A percentile compares a stretch with the other conserved stretches of the same genome.
These are phyloP conservation scores for Penicillium coprophilum DNA, from an alignment of 495 filamentous ascomycete genomes.

Conservation along the genomic window DNA sequence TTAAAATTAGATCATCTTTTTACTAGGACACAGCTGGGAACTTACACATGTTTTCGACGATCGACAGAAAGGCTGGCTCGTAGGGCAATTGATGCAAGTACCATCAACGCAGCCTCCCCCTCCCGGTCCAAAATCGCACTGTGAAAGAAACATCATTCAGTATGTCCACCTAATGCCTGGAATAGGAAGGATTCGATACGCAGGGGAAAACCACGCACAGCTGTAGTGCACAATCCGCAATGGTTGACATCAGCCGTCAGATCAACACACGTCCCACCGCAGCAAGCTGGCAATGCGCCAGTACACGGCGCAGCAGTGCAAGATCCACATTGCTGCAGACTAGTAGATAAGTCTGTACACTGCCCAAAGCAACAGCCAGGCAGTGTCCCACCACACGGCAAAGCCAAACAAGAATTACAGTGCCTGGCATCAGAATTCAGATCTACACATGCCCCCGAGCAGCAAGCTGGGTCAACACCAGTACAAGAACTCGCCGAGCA, in stretches of 20 bases:
- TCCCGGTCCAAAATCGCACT: slow-evolving; percentile 20
- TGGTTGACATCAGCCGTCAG: slow-evolving; percentile 9
- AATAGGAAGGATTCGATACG: background rate
- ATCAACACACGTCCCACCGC: slow-evolving; percentile 16
- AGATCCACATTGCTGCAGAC: slow-evolving; percentile 7
- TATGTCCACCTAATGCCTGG: background rate
- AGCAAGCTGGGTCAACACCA: slow-evolving; percentile 12
- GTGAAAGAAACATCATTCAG: background rate
- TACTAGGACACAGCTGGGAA: background rate
- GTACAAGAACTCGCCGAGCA: slow-evolving; percentile 10
- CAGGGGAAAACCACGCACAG: background rate
- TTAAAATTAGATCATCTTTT: background rate
- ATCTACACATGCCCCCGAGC: slow-evolving; percentile 17
- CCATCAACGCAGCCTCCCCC: slow-evolving; percentile 21
- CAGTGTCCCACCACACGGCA: slow-evolving; percentile 4
- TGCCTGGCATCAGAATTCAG: slow-evolving; percentile 9
- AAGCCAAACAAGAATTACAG: slow-evolving; percentile 17
- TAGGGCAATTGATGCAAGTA: slow-evolving; percentile 14
- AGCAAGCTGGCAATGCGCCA: slow-evolving; percentile 18
- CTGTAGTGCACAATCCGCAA: slow-evolving; percentile 20
- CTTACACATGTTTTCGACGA: slow-evolving; percentile 24
- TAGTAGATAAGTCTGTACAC: slow-evolving; percentile 6
- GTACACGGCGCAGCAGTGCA: slow-evolving; percentile 5
- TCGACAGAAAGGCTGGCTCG: slow-evolving; percentile 14
- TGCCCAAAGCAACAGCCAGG: slow-evolving; percentile 3